Conservation (phyloP, 176 grass and related monocot genomes). For the Cenchrus americanus region DNA sequence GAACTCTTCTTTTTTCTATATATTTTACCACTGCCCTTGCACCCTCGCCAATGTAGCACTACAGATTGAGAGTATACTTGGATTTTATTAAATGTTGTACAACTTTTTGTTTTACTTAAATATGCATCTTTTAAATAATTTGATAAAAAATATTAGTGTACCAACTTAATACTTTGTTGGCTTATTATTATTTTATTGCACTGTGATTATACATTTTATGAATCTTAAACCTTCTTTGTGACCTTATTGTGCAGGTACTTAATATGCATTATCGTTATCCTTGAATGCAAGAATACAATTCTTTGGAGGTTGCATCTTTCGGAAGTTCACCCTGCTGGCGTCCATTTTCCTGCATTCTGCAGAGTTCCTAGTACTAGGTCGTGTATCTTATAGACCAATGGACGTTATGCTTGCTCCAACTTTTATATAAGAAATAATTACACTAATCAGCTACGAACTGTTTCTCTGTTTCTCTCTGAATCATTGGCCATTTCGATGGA, state of each 20-base stretch:
- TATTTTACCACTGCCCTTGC: background rate
- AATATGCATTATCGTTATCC: background rate
- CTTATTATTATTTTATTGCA: background rate
- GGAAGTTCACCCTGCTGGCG: constrained; percentile 28
- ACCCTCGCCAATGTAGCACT: background rate
- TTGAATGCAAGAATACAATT: constrained; percentile 11
- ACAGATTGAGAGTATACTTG: background rate
- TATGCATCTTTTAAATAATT: background rate
- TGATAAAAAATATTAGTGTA: background rate
- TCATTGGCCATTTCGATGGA: background rate
- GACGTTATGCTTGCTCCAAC: background rate
- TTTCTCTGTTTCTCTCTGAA: background rate
- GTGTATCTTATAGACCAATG: background rate
- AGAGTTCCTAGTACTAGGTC: constrained; percentile 17
- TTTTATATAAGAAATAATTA: constrained; percentile 26
- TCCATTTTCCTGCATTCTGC: constrained; percentile 4
- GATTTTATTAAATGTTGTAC: background rate
- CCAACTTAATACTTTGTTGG: background rate
- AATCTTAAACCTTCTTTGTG: background rate
- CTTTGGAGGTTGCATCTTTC: constrained; percentile 4
- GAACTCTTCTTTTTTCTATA: background rate
- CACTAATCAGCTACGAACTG: background rate
- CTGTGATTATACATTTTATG: background rate
- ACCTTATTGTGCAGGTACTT: constrained; percentile 46
- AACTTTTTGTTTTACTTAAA: background rate